phyloP scores from a whole-genome alignment of 306 rosid species.

The Gleditsia sinensis region DNA sequence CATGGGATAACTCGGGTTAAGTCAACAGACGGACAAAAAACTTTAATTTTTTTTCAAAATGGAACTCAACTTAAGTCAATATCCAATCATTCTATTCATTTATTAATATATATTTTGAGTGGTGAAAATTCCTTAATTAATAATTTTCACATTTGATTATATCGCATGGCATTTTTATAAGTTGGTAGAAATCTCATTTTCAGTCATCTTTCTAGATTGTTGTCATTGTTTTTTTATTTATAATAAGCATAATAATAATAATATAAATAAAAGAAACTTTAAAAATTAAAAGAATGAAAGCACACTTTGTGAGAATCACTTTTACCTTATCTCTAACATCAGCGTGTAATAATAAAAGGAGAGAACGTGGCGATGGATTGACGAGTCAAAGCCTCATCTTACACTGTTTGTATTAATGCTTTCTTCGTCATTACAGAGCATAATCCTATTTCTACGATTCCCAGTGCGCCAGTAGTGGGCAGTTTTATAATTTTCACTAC shows the following conservation, averaged over 20 bases:
- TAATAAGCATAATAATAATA: background rate
- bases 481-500: constrained; percentile 1
- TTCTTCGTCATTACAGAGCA: constrained; percentile 6
- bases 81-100: background rate
- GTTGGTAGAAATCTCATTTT: background rate
- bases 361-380: background rate
- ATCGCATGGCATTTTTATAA: background rate
- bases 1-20: background rate
- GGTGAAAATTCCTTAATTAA: background rate
- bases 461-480: constrained; percentile 3
- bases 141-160: background rate
- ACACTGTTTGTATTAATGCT: constrained; percentile 9
- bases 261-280: too few relatives aligned
- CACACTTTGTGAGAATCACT: background rate
- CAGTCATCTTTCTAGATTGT: background rate
- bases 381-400: constrained; percentile 6
- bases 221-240: background rate
- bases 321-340: background rate
- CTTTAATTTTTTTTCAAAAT: background rate
- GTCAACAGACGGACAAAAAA: background rate
- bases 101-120: background rate
- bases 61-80: background rate
- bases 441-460: background rate
- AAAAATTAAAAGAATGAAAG: background rate
- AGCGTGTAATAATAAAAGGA: background rate